Base-by-base conservation (phyloP, 352 stramenopile species). In the Aphanomyces euteiches region DNA sequence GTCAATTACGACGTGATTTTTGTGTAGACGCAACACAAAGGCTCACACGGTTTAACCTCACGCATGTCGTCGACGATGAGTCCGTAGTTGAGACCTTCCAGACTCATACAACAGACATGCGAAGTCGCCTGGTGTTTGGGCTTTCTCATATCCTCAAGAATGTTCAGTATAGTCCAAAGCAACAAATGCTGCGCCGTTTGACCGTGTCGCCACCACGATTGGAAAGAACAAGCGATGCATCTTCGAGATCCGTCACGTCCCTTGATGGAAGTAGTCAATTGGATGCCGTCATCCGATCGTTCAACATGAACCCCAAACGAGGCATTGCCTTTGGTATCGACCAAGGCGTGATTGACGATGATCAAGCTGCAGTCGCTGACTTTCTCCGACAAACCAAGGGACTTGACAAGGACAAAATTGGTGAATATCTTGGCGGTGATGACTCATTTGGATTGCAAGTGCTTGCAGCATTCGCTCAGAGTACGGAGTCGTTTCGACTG, bases 381-480 rank as follows among this genome's bases (percentile, higher is more conserved):
- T 98, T 99, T 69, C 74, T 99, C 47, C 88, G 97, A 53, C 87
- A 96, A 34, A 98, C 95, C 0, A 88, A 94, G 0, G 93, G 96
- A 1, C 70, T 93, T 3, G 90, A 93, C 77, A 99, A 99, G 78
- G 89, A 89, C 6, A 83, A 97, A 47, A 90, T 99, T 47, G 97
- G 97, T 10, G 90, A 98, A 58, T 99, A 98, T 72, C 83, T 99
- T 6, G 89, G 91, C 41, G 97, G 98, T 72, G 96, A 99, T 72
- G 84, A 90, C 58, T 88, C 85, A 1, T 97, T 97, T 47, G 95
- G 88, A 54, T 74, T 96, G 19, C 91, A 95, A 56, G 90, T 98
- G 28, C 80, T 99, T 21, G 89, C 98, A 72, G 95, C 13, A 92
- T 96, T 0, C 80, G 86, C 17, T 87, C 98, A 36, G 97, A 98